Percentiles rank a stretch among this genome's conserved stretches.
phyloP scores from a whole-genome alignment of 2,329 filamentous ascomycete species.

The Fusarium torulosum region DNA sequence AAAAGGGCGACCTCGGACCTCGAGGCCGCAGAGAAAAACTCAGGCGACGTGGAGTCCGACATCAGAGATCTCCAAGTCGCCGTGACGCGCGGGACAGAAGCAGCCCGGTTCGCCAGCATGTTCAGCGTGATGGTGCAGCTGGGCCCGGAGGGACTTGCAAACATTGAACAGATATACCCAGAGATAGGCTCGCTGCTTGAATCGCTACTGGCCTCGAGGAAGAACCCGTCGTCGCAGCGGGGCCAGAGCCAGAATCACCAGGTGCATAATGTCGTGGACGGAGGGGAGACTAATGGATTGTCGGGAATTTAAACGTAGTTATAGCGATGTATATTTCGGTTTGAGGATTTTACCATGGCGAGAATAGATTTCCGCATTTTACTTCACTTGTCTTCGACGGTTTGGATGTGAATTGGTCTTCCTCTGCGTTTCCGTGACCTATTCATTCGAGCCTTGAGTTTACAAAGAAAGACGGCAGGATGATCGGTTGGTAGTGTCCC shows the following conservation, averaged over 20 bases:
- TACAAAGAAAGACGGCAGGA: too few relatives aligned
- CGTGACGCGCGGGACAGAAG: conserved; percentile 43
- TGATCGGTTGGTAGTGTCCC: too few relatives aligned
- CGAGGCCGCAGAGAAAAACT: conserved; percentile 37
- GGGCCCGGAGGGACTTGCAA: conserved; percentile 45
- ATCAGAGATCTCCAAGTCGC: conserved; percentile 44
- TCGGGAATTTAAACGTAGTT: conserved; percentile 13
- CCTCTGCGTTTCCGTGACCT: neutral
- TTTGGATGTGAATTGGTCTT: neutral
- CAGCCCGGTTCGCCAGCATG: conserved; percentile 44
- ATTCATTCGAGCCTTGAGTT: too few relatives aligned
- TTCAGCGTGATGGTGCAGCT: conserved; percentile 47
- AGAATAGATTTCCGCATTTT: conserved; percentile 22
- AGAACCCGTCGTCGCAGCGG: conserved; percentile 23
- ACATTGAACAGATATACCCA: conserved; percentile 49
- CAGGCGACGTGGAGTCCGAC: conserved; percentile 39
- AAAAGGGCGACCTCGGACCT: conserved; percentile 37
- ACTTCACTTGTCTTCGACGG: neutral
- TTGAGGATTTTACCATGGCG: conserved; percentile 1
- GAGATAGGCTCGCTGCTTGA: conserved; percentile 48
- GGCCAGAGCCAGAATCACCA: conserved; percentile 28
- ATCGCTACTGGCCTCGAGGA: conserved; percentile 41
- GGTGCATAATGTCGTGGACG: conserved; percentile 29
- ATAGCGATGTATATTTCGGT: conserved; percentile 25
- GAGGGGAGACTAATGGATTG: conserved; percentile 38